These are phyloP conservation scores for Nannochloropsis gaditana DNA, from an alignment of 108 stramenopile genomes.

Conservation along the genomic window DNA sequence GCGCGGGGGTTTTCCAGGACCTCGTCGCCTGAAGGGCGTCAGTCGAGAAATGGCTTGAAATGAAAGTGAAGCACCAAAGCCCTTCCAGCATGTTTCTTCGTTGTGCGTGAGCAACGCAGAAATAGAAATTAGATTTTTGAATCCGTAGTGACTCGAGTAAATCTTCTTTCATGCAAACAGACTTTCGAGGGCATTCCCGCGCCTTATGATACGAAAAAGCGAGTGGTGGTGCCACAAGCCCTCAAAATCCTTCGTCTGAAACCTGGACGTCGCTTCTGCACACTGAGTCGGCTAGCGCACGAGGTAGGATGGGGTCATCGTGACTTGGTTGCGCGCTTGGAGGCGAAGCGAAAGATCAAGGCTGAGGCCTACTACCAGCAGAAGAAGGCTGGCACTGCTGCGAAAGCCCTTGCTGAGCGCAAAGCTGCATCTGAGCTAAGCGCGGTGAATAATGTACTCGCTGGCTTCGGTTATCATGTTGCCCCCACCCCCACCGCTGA, in stretches of 20 bases:
- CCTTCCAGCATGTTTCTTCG: too few relatives aligned
- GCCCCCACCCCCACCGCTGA: conserved; percentile 5
- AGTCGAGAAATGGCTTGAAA: too few relatives aligned
- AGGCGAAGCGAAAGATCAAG: conserved; percentile 88
- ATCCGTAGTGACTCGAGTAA: neutral
- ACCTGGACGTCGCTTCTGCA: conserved; percentile 81
- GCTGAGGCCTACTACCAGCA: conserved; percentile 85
- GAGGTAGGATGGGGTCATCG: conserved; percentile 97
- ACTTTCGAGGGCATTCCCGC: conserved; percentile 98
- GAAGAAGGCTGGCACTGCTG: conserved; percentile 74
- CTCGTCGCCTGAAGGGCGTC: too few relatives aligned
- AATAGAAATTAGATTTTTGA: neutral
- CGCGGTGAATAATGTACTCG: neutral
- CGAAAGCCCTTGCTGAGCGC: conserved; percentile 31
- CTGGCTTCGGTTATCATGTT: neutral
- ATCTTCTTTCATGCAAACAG: conserved; percentile 23
- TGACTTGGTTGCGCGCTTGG: conserved; percentile 77
- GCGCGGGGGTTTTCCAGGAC: too few relatives aligned
- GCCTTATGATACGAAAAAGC: conserved; percentile 96
- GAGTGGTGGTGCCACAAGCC: conserved; percentile 95
- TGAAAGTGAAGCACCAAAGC: too few relatives aligned
- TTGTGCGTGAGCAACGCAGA: too few relatives aligned
- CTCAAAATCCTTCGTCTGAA: conserved; percentile 85
- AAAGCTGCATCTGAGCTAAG: conserved; percentile 21
- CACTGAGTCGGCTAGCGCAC: conserved; percentile 81